Base-by-base conservation (phyloP, 2,329 filamentous ascomycete species). In the Colletotrichum magnum region DNA sequence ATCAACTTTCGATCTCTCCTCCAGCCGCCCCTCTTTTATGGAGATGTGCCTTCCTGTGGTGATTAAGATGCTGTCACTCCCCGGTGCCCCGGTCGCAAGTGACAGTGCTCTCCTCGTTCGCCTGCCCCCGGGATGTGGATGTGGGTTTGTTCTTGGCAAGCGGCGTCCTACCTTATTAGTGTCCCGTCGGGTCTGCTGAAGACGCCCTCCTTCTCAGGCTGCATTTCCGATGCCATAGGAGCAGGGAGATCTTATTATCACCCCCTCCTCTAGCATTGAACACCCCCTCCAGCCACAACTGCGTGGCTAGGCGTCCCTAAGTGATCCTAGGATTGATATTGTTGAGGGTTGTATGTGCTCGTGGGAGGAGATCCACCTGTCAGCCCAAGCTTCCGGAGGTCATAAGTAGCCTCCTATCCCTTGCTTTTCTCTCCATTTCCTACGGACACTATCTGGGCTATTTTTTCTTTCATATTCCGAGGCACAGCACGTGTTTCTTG, bases 21-120 rank as follows among this genome's bases (percentile, higher is more conserved):
- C 9, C 5, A 2, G 28, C 62, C 66, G 18, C 63, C 48, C 51
- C 36, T 39, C 41, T 50, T 45, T 52, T 68, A 28, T 59, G 43
- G 54, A 41, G 56, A 47, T 15, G 16, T 26, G 6, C 63, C 50
- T 52, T 15, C 39, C 63, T 47, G 26, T 15, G 32, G 13, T 57
- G 64, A 64, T 52, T 52, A 52, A 53, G 64, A 64, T 68, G 62
- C 43, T 66, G 39, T 60, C 45, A 45, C 36, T 58, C 56, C 48
- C 16, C 32, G 10, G 21, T 26, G 28, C 26, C 48, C 52, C 47
- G 43, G 65, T 48, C 48, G 6, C 18, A 59, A 10, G n/a, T 39
- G 32, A 32, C 26, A 18, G 24, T 13, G 48, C 18, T 16, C 10
- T 36, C 48, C 56, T 47, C n/a, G 15, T 54, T 59, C 53, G 16